Evolutionary conservation across 257 asterid species (phyloP).

Genomic region (Penstemon eatonii): DNA sequence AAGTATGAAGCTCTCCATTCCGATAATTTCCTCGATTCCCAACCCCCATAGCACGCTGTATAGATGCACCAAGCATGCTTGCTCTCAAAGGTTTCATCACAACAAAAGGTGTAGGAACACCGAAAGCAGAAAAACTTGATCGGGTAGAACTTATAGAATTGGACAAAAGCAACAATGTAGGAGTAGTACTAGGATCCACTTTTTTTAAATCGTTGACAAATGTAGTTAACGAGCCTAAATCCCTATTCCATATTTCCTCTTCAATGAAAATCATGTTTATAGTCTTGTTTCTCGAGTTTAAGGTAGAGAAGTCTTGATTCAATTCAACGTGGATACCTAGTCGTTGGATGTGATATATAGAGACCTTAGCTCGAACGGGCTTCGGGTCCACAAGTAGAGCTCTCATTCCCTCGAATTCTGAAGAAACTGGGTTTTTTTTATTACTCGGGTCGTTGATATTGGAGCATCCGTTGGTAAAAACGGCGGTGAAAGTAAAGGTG

Average conservation of each 20-base stretch:
- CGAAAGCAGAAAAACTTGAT: conserved; percentile 28
- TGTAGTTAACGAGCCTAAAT: conserved; percentile 30
- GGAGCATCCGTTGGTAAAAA: conserved; percentile 46
- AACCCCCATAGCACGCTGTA: conserved; percentile 79
- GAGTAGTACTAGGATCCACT: conserved; percentile 29
- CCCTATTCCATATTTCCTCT: conserved; percentile 73
- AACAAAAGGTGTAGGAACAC: conserved; percentile 42
- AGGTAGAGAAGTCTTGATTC: conserved; percentile 31
- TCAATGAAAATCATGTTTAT: conserved; percentile 63
- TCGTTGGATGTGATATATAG: conserved; percentile 74
- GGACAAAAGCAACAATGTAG: conserved; percentile 59
- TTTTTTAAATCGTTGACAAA: conserved; percentile 37
- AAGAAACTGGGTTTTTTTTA: conserved; percentile 37
- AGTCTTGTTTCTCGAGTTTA: conserved; percentile 24
- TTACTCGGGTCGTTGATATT: conserved; percentile 38
- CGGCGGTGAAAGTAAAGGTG: conserved; percentile 87
- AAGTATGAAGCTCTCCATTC: conserved; percentile 48
- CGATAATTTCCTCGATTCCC: conserved; percentile 48
- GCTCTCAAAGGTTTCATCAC: conserved; percentile 78
- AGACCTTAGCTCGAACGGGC: conserved; percentile 62
- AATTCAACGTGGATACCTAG: conserved; percentile 67
- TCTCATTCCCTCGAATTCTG: conserved; percentile 68
- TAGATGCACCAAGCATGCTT: conserved; percentile 78
- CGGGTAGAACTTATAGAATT: conserved; percentile 46
- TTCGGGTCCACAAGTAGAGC: conserved; percentile 86